These are phyloP conservation scores for Aspergillus sp. DNA, from an alignment of 2,329 filamentous ascomycete genomes.

Conservation along the genomic window DNA sequence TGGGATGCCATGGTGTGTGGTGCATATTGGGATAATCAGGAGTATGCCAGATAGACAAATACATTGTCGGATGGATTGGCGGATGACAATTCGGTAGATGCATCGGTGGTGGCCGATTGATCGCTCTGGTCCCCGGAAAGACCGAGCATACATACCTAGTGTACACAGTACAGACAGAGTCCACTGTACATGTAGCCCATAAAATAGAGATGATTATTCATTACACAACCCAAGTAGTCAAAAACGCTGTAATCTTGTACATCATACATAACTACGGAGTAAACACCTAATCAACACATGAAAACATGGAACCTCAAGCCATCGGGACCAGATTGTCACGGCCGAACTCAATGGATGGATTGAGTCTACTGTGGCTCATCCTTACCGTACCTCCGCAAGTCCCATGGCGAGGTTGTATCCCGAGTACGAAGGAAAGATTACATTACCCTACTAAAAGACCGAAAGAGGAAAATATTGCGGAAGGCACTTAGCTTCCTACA, in stretches of 20 bases:
- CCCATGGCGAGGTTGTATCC: neutral
- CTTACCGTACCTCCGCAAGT: neutral
- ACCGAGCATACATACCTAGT: neutral
- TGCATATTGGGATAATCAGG: neutral
- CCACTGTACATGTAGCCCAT: too few relatives aligned
- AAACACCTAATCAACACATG: neutral
- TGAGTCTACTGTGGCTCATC: conserved; percentile 16
- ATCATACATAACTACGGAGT: neutral
- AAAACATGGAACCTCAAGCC: neutral
- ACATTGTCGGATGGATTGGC: neutral
- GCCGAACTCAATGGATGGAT: conserved; percentile 11
- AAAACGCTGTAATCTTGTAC: neutral
- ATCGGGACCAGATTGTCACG: neutral
- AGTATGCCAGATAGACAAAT: neutral
- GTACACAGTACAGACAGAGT: too few relatives aligned
- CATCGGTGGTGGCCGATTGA: neutral
- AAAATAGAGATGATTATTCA: neutral
- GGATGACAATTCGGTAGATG: neutral
- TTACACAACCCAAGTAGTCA: too few relatives aligned
- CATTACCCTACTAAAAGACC: neutral
- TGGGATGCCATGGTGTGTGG: neutral
- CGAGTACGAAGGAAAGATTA: neutral
- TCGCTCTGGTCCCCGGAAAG: neutral
- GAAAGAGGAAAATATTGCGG: neutral
- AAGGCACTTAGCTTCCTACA: too few relatives aligned